Evolutionary conservation across 371 early-diverging fungal species (phyloP).

Genomic region (Saksenaea oblongispora): DNA sequence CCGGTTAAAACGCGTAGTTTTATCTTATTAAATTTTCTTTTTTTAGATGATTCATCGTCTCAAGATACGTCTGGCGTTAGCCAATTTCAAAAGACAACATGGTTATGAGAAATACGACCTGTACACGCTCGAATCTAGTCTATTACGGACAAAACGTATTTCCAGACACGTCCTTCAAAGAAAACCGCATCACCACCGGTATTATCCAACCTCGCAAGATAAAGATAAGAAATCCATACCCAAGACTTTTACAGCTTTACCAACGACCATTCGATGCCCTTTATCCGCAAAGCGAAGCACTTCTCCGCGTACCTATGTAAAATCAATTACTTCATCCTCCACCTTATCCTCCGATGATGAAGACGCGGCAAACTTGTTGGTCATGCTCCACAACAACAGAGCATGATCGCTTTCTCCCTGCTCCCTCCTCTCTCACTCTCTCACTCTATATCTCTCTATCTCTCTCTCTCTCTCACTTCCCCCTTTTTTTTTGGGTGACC

Average conservation of each 20-base stretch:
- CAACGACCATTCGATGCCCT: constrained; percentile 16
- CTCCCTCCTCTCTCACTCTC: background rate
- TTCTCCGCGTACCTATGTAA: constrained; percentile 17
- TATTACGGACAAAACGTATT: constrained; percentile 9
- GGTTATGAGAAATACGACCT: constrained; percentile 35
- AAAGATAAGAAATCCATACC: constrained; percentile 3
- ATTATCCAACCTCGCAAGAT: constrained; percentile 28
- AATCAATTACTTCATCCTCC: constrained; percentile 6
- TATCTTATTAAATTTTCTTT: background rate
- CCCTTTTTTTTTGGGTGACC: background rate
- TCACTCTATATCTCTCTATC: background rate
- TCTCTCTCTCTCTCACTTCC: constrained; percentile 3
- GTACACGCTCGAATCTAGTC: constrained; percentile 24
- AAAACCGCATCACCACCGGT: constrained; percentile 24
- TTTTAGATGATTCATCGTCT: constrained; percentile 24
- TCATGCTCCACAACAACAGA: constrained; percentile 34
- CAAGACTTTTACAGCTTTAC: background rate
- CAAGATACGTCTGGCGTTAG: constrained; percentile 27
- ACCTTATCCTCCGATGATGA: constrained; percentile 35
- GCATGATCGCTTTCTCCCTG: background rate
- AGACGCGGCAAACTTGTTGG: constrained; percentile 42
- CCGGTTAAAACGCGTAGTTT: background rate
- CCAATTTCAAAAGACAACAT: constrained; percentile 32
- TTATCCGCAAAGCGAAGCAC: constrained; percentile 44
- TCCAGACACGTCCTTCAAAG: constrained; percentile 8